Evolutionary conservation across 2,329 filamentous ascomycete genomes (phyloP).

Genomic region (Amphichorda felina): DNA sequence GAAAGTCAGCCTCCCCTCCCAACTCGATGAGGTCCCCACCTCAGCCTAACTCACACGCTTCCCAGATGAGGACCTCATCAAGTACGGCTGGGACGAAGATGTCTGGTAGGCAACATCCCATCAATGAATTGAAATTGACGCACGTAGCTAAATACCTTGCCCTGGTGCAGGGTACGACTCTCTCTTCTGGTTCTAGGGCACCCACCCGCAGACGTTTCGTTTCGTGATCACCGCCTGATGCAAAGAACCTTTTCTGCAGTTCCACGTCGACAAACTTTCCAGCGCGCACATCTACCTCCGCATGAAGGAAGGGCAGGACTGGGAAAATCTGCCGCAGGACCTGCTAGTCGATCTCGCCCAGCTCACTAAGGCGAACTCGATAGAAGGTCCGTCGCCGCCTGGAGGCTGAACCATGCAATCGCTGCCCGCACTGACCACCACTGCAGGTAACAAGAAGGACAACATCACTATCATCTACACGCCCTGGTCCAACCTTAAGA

Average conservation of each 20-base stretch:
- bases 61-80: slow-evolving; percentile 89
- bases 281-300: slow-evolving; percentile 95
- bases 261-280: slow-evolving; percentile 95
- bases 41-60: neutral
- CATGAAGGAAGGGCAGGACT: slow-evolving; percentile 63
- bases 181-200: too few species aligned
- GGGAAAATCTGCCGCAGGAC: slow-evolving; percentile 68
- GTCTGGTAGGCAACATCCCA: slow-evolving; percentile 60
- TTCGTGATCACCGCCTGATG: too few species aligned
- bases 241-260: slow-evolving; percentile 47
- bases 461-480: slow-evolving; percentile 96
- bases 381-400: slow-evolving; percentile 55
- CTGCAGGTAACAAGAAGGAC: slow-evolving; percentile 88
- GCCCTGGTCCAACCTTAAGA: slow-evolving; percentile 91
- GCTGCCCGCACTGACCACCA: neutral
- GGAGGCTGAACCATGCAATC: neutral
- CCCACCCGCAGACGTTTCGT: too few species aligned
- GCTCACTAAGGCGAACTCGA: slow-evolving; percentile 96
- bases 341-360: slow-evolving; percentile 86
- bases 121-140: too few species aligned
- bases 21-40: slow-evolving; percentile 5
- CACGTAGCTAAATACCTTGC: too few species aligned
- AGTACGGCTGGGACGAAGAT: slow-evolving; percentile 88
- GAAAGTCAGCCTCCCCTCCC: slow-evolving; percentile 59
- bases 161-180: too few species aligned